These are phyloP conservation scores for Candida sp. DNA, from an alignment of 1,139 yeast genomes.

Conservation along the genomic window DNA sequence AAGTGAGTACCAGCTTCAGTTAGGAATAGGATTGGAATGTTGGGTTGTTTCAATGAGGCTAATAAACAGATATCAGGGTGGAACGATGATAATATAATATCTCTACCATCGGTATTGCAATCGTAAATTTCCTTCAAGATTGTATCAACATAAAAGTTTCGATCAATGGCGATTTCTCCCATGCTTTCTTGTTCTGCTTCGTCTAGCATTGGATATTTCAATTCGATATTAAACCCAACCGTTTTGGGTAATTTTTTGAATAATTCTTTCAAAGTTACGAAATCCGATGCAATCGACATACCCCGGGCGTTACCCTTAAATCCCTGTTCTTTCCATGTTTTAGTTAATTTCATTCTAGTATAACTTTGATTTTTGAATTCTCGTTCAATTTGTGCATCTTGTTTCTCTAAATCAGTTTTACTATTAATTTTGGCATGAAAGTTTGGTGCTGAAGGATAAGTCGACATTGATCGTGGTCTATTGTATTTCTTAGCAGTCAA, in stretches of 20 bases:
- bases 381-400: constrained; percentile 35
- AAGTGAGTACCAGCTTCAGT: constrained; percentile 82
- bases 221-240: constrained; percentile 93
- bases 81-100: constrained; percentile 87
- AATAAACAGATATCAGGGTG: constrained; percentile 91
- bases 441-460: constrained; percentile 32
- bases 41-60: constrained; percentile 88
- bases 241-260: constrained; percentile 76
- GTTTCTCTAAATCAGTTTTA: constrained; percentile 11
- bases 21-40: constrained; percentile 82
- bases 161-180: constrained; percentile 81
- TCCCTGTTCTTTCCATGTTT: constrained; percentile 82
- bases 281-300: constrained; percentile 83
- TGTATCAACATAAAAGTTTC: constrained; percentile 86
- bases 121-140: constrained; percentile 80
- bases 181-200: constrained; percentile 88
- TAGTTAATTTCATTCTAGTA: constrained; percentile 79
- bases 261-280: constrained; percentile 83
- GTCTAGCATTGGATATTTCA: constrained; percentile 94
- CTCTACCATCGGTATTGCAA: constrained; percentile 69
- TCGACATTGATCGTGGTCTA: constrained; percentile 40
- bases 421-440: constrained; percentile 7
- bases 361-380: constrained; percentile 39
- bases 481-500: constrained; percentile 23
- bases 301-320: constrained; percentile 94